These are phyloP conservation scores for Naegleria lovaniensis DNA, from an alignment of 208 protist genomes.

Conservation along the genomic window DNA sequence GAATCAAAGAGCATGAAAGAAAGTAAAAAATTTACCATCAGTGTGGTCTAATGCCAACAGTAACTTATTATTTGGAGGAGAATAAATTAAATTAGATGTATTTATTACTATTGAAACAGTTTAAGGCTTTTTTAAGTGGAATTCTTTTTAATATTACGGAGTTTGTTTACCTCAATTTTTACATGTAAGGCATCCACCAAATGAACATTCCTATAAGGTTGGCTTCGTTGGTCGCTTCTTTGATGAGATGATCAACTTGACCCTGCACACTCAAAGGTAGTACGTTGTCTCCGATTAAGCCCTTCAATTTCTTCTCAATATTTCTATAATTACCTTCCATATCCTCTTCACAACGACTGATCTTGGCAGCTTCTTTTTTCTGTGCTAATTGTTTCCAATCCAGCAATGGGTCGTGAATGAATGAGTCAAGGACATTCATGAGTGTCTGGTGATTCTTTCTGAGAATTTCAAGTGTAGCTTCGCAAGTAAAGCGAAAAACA, in stretches of 20 bases:
- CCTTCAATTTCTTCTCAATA: conserved; percentile 56
- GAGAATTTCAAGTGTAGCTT: conserved; percentile 72
- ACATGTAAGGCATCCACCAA: conserved; percentile 92
- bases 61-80: too few species aligned
- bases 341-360: conserved; percentile 58
- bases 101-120: too few species aligned
- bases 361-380: conserved; percentile 40
- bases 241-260: conserved; percentile 82
- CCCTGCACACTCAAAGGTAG: conserved; percentile 69
- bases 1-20: too few species aligned
- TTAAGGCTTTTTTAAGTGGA: too few species aligned
- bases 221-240: conserved; percentile 72
- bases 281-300: conserved; percentile 51
- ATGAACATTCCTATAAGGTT: conserved; percentile 87
- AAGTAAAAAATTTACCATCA: too few species aligned
- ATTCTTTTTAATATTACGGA: too few species aligned
- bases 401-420: conserved; percentile 89
- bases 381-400: conserved; percentile 64
- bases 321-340: conserved; percentile 49
- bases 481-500: conserved; percentile 71
- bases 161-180: too few species aligned
- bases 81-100: too few species aligned
- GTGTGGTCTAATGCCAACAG: too few species aligned
- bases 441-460: conserved; percentile 80
- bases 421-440: conserved; percentile 86